Evolutionary conservation across 2,329 filamentous ascomycete genomes (phyloP).

Genomic region (Monosporascus cannonballus): DNA sequence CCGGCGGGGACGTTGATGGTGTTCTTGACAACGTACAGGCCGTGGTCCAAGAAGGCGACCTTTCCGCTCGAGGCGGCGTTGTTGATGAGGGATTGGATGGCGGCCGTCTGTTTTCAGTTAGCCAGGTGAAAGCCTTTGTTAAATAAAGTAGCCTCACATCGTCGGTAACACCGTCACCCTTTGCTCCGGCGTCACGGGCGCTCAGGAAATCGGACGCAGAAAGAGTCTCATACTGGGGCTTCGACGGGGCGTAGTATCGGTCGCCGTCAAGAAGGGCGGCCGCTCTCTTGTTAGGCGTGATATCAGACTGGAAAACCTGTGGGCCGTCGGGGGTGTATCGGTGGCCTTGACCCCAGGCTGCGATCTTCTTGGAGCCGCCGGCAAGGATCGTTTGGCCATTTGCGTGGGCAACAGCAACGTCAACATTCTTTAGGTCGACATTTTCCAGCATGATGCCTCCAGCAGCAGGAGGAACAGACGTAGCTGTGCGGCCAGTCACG

Average conservation of each 20-base stretch:
- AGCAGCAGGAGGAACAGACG: constrained; percentile 36
- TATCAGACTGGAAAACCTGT: constrained; percentile 40
- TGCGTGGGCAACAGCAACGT: constrained; percentile 32
- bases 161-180: constrained; percentile 64
- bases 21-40: constrained; percentile 44
- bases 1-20: constrained; percentile 41
- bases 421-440: constrained; percentile 30
- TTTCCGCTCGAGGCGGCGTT: constrained; percentile 39
- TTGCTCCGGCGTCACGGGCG: constrained; percentile 49
- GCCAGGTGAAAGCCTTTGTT: constrained; percentile 30
- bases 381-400: constrained; percentile 41
- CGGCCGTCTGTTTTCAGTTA: constrained; percentile 35
- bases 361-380: constrained; percentile 46
- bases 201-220: constrained; percentile 52
- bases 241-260: constrained; percentile 57
- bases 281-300: constrained; percentile 42
- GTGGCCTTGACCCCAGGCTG: constrained; percentile 63
- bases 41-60: constrained; percentile 51
- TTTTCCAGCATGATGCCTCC: constrained; percentile 54
- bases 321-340: constrained; percentile 44
- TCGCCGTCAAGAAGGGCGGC: constrained; percentile 43
- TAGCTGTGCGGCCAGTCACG: constrained; percentile 50
- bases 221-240: constrained; percentile 63
- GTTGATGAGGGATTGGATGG: constrained; percentile 51
- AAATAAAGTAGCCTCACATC: constrained; percentile 47